Evolutionary conservation across 192 early-diverging fungal genomes (phyloP).

Genomic region (Neocallimastix lanati): DNA sequence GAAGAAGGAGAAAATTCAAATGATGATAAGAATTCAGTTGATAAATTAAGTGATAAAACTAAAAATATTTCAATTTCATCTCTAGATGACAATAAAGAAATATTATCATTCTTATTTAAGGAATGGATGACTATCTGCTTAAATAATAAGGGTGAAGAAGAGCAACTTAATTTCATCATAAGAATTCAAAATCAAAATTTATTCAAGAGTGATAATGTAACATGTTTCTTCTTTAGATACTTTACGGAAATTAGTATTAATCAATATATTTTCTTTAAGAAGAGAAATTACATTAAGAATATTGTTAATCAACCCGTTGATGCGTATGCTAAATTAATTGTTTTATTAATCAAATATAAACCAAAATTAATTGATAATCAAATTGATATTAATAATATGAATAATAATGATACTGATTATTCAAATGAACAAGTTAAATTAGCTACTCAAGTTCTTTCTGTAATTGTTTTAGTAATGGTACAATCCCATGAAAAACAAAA

Average conservation of each 20-base stretch:
- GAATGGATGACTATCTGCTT: slow-evolving; percentile 67
- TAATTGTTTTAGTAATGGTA: slow-evolving; percentile 63
- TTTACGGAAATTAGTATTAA: slow-evolving; percentile 63
- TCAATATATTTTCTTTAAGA: neutral
- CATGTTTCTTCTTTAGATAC: slow-evolving; percentile 75
- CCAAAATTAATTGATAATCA: slow-evolving; percentile 15
- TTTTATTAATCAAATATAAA: slow-evolving; percentile 60
- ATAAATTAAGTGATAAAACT: neutral
- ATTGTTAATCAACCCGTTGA: slow-evolving; percentile 64
- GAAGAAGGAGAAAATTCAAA: neutral
- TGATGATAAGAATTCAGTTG: too few species aligned
- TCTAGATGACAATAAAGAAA: slow-evolving; percentile 24
- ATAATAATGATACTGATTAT: slow-evolving; percentile 23
- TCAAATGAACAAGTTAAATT: slow-evolving; percentile 12
- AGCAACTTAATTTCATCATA: neutral
- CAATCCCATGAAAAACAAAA: slow-evolving; percentile 64
- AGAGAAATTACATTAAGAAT: slow-evolving; percentile 10
- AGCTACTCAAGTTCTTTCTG: slow-evolving; percentile 66
- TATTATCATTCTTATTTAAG: slow-evolving; percentile 40
- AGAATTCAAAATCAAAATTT: slow-evolving; percentile 59
- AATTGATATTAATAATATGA: neutral
- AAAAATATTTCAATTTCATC: slow-evolving; percentile 6
- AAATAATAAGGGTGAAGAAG: slow-evolving; percentile 34
- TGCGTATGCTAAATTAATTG: slow-evolving; percentile 27
- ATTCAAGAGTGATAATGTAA: slow-evolving; percentile 52